Base-by-base conservation (phyloP, 371 early-diverging fungal species). In the Mucor irregularis region DNA sequence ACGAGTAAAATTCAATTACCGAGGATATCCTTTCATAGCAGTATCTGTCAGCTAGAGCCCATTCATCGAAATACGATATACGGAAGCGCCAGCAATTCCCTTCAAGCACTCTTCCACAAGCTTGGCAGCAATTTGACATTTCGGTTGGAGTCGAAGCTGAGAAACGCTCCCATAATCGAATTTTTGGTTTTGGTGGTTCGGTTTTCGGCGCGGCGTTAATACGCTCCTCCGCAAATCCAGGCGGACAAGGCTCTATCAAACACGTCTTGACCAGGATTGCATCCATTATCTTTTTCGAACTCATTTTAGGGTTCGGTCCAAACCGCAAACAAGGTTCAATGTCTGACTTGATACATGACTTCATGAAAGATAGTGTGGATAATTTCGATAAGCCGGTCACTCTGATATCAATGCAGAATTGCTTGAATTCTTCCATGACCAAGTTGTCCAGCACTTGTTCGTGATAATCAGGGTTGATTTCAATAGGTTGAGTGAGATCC, bases 1-100 rank as follows among this genome's bases (percentile, higher is more conserved):
- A 93, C n/a, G 80, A 78, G 62, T 91, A 95, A 58, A 95, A 94
- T 54, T 91, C 93, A 56, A 89, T 86, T 8, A 84, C 91, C 9
- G 94, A 85, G 7, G 90, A 84, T 7, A 95, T 58, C 2, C 92
- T 78, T 67, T 91, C 92, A 10, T 92, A 84, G 64, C 95, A 95
- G 44, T 80, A 75, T 6, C 74, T 71, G 53, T 94, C 94, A 33
- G 94, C 86, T 26, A 88, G 85, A 13, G 80, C 71, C 91, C 92
- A 93, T 11, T 89, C 85, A 53, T 83, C 81, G 29, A 73, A 66
- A 24, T 85, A 81, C 1, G 90, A 84, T 37, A 90, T 81, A 17
- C 84, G 78, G 66, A 92, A 92, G 43, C 86, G 81, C 67, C 86
- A 90, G 2, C 43, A 13, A 14, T 26, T 30, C 44, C 50, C 45